Conservation (phyloP, 2,329 filamentous ascomycete species). For the Aspergillus jensenii region DNA sequence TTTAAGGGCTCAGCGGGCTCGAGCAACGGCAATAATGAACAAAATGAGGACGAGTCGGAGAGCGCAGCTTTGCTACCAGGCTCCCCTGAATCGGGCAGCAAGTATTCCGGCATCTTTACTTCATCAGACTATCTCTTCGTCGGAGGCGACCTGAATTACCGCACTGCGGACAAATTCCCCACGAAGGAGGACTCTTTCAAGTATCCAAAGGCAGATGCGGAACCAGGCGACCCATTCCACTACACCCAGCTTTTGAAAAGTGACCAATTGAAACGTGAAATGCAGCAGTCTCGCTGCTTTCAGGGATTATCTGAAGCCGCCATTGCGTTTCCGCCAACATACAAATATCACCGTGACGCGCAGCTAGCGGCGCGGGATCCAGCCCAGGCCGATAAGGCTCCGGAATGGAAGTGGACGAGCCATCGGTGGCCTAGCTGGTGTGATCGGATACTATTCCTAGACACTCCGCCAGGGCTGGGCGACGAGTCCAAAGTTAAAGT, state of each 20-base stretch:
- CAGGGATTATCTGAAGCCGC: constrained; percentile 75
- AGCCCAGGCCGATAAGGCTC: constrained; percentile 28
- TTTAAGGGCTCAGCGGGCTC: constrained; percentile 52
- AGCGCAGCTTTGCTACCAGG: constrained; percentile 32
- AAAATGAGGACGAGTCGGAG: constrained; percentile 34
- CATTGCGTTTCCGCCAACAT: constrained; percentile 84
- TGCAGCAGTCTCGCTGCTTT: constrained; percentile 65
- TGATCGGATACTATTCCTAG: constrained; percentile 80
- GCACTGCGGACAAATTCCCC: constrained; percentile 70
- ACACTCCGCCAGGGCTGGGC: constrained; percentile 56
- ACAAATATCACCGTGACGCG: constrained; percentile 70
- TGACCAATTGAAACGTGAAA: constrained; percentile 80
- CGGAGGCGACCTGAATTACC: constrained; percentile 92
- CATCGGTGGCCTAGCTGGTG: constrained; percentile 93
- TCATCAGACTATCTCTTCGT: constrained; percentile 78
- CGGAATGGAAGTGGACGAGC: constrained; percentile 70
- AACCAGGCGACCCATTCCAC: constrained; percentile 56
- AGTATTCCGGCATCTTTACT: constrained; percentile 62
- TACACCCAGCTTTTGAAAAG: constrained; percentile 66
- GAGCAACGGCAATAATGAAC: constrained; percentile 24
- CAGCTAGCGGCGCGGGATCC: constrained; percentile 35
- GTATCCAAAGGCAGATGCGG: constrained; percentile 63
- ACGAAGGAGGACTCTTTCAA: constrained; percentile 53
- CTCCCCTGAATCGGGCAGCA: constrained; percentile 30
- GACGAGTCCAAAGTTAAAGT: constrained; percentile 13